Percentiles rank a stretch among this genome's conserved stretches.
These are phyloP conservation scores for Petunia axillaris DNA, from an alignment of 257 asterid genomes.

Conservation along the genomic window DNA sequence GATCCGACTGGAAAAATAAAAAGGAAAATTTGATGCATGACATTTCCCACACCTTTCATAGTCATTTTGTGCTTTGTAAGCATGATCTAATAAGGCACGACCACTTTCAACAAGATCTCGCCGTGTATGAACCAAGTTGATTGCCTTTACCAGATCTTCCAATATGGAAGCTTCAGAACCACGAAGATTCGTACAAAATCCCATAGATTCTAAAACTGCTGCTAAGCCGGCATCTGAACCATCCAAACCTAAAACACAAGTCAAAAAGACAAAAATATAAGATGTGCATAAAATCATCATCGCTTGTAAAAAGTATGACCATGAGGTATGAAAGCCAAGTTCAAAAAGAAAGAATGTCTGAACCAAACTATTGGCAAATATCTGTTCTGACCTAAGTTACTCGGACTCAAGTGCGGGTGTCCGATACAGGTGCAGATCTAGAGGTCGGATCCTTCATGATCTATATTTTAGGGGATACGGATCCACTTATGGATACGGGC, in stretches of 20 bases:
- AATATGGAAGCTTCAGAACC: constrained; percentile 94
- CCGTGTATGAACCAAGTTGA: constrained; percentile 83
- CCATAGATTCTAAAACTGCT: constrained; percentile 91
- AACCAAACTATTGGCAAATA: neutral
- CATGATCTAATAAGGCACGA: constrained; percentile 86
- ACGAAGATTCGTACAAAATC: constrained; percentile 90
- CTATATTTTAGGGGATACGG: too few species aligned
- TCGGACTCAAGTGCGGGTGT: too few species aligned
- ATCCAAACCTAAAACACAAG: constrained; percentile 60
- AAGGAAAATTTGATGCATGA: constrained; percentile 22
- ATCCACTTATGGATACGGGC: too few species aligned
- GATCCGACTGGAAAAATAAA: neutral
- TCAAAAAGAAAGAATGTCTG: neutral
- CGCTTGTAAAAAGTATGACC: neutral
- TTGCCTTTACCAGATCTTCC: constrained; percentile 94
- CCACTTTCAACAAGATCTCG: constrained; percentile 94
- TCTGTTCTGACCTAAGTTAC: too few species aligned
- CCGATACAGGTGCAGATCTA: too few species aligned
- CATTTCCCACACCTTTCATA: constrained; percentile 72
- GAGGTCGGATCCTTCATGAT: too few species aligned
- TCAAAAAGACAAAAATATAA: constrained; percentile 20
- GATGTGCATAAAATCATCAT: neutral
- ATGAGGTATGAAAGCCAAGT: neutral
- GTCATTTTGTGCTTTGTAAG: constrained; percentile 89
- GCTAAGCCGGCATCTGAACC: constrained; percentile 91